Evolutionary conservation across 768 basidiomycete species (phyloP).

Genomic region (Hortiboletus flavorubellus): DNA sequence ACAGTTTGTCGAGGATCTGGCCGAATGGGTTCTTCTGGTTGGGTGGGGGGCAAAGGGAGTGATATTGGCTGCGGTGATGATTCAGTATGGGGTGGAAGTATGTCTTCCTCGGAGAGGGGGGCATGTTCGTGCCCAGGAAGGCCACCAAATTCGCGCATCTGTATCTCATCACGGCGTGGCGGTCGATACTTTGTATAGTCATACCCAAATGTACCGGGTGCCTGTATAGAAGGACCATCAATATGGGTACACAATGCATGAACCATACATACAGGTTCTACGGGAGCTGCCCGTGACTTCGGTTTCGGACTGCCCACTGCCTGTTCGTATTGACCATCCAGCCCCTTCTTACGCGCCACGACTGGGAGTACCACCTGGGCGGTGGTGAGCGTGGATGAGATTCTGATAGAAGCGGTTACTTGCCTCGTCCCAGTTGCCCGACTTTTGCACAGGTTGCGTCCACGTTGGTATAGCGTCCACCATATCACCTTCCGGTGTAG

Average conservation of each 20-base stretch:
- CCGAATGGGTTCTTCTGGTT: constrained; percentile 30
- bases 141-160: constrained; percentile 65
- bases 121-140: constrained; percentile 30
- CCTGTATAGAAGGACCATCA: constrained; percentile 38
- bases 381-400: constrained; percentile 6
- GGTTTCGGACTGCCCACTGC: constrained; percentile 66
- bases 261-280: constrained; percentile 55
- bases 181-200: constrained; percentile 69
- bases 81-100: neutral
- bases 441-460: constrained; percentile 67
- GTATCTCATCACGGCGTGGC: constrained; percentile 43
- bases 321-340: constrained; percentile 66
- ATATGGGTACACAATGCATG: neutral
- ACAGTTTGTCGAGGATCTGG: constrained; percentile 12
- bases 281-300: constrained; percentile 37
- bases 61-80: constrained; percentile 11
- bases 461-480: constrained; percentile 78
- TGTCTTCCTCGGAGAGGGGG: constrained; percentile 12
- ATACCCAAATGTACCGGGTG: constrained; percentile 81
- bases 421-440: constrained; percentile 86
- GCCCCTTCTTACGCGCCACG: constrained; percentile 77
- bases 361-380: constrained; percentile 79
- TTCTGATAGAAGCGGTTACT: constrained; percentile 19
- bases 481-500: constrained; percentile 52
- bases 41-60: constrained; percentile 28